phyloP scores from a whole-genome alignment of 306 rosid species.

The Gastrolobium villosum region DNA sequence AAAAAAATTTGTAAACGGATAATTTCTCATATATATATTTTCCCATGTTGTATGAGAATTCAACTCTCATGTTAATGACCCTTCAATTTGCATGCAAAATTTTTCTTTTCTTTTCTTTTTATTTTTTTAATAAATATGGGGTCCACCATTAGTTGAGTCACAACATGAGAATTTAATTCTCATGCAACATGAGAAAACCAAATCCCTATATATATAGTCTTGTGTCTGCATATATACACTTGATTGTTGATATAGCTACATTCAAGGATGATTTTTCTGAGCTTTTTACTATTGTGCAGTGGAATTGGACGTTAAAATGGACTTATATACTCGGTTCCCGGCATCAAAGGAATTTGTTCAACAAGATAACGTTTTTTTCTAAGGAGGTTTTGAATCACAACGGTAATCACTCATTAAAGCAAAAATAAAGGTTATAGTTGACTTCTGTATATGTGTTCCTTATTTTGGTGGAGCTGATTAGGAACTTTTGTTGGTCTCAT shows the following conservation, averaged over 20 bases:
- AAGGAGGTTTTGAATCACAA: conserved; percentile 48
- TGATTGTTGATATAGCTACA: neutral
- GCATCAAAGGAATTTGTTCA: conserved; percentile 49
- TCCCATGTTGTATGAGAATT: too few relatives aligned
- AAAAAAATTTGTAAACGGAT: too few relatives aligned
- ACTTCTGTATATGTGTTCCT: conserved; percentile 41
- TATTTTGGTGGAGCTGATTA: conserved; percentile 62
- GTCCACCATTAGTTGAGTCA: too few relatives aligned
- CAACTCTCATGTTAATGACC: too few relatives aligned
- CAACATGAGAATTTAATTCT: too few relatives aligned
- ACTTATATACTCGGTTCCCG: conserved; percentile 35
- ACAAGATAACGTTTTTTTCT: conserved; percentile 17
- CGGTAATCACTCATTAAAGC: conserved; percentile 52
- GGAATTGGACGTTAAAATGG: conserved; percentile 23
- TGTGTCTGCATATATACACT: neutral
- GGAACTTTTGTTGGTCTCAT: conserved; percentile 53
- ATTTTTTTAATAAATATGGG: too few relatives aligned
- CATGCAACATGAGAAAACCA: too few relatives aligned
- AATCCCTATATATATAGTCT: neutral
- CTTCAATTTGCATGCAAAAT: too few relatives aligned
- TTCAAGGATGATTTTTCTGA: neutral
- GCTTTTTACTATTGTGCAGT: neutral
- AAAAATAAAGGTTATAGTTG: conserved; percentile 44
- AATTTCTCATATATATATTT: too few relatives aligned
- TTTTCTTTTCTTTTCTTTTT: too few relatives aligned